These are phyloP conservation scores for Usnea hakonensis DNA, from an alignment of 495 filamentous ascomycete genomes.

Conservation along the genomic window DNA sequence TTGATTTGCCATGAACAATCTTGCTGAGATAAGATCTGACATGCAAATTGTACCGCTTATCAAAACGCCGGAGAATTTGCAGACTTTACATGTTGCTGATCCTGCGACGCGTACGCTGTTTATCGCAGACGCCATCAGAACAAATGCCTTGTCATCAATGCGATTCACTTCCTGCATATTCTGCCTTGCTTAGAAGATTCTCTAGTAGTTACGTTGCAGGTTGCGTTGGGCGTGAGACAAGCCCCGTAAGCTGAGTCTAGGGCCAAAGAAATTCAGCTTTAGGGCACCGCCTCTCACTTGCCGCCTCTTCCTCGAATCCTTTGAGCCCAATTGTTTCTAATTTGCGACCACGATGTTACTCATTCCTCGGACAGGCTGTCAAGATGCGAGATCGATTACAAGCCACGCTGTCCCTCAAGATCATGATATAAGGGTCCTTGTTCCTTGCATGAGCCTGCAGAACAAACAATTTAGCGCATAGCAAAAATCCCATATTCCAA, in stretches of 20 bases:
- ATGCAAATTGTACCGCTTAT: no score
- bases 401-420: not conserved
- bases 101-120: no score
- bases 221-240: not conserved
- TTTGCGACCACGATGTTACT: not conserved
- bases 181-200: not conserved
- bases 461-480: not conserved
- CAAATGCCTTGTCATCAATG: no score
- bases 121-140: no score
- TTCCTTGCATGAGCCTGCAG: not conserved
- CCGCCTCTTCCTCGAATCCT: not conserved
- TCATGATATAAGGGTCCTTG: not conserved
- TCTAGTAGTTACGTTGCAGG: not conserved
- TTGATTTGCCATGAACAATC: no score
- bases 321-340: not conserved
- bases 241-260: not conserved
- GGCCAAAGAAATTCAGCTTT: not conserved
- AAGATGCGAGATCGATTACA: not conserved
- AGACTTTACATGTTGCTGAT: no score
- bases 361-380: not conserved
- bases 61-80: no score
- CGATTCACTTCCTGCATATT: no score
- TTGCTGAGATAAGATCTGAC: no score
- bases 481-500: not conserved
- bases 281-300: slow-evolving; percentile 1